phyloP scores from a whole-genome alignment of 441 rosid species.

The Raphanus hybrid region DNA sequence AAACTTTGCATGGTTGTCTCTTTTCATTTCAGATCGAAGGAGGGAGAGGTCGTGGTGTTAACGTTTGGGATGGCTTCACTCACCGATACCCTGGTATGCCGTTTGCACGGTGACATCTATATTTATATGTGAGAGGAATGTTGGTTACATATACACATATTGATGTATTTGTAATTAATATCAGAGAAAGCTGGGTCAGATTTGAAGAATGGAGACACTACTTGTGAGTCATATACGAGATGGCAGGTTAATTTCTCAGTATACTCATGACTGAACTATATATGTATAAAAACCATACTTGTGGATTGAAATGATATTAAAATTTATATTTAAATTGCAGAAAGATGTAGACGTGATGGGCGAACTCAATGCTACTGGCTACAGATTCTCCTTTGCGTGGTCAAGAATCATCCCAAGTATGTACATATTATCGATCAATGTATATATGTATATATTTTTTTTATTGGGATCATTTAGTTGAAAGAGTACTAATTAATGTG shows the following conservation, averaged over 20 bases:
- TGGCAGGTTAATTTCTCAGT: slow-evolving; percentile 21
- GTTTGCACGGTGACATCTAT: not conserved
- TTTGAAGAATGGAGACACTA: slow-evolving; percentile 26
- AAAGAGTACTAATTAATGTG: not conserved
- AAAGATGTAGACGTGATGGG: slow-evolving; percentile 23
- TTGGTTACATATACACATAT: not conserved
- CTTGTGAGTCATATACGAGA: slow-evolving; percentile 26
- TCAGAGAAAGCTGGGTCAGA: slow-evolving; percentile 34
- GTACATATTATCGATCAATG: not conserved
- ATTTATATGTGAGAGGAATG: not conserved
- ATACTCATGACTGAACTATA: not conserved
- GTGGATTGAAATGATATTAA: not conserved
- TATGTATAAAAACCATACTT: not conserved
- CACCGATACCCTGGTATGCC: too few species aligned
- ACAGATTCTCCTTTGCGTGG: slow-evolving; percentile 40
- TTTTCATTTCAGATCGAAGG: too few species aligned
- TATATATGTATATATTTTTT: not conserved
- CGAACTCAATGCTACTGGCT: slow-evolving; percentile 22
- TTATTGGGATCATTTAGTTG: not conserved
- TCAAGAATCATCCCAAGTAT: slow-evolving; percentile 42
- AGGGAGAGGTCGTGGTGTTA: too few species aligned
- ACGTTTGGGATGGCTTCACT: too few species aligned
- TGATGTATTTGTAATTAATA: not conserved
- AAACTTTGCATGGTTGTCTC: too few species aligned
- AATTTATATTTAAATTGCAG: not conserved